Evolutionary conservation across 352 stramenopile species (phyloP).

Genomic region (Phytophthora palmivora): DNA sequence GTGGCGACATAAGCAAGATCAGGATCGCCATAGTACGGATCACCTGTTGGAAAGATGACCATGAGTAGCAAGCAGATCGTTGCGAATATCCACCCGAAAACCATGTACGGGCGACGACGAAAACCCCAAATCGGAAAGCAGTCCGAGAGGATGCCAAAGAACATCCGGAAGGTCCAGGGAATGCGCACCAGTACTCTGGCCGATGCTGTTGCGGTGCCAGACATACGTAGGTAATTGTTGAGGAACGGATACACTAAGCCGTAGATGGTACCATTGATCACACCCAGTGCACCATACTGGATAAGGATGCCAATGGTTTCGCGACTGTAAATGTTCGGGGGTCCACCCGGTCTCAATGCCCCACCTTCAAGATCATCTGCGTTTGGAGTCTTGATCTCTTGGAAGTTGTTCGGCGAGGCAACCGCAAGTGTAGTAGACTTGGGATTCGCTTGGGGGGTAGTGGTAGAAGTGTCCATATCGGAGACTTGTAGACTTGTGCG

Average conservation of each 20-base stretch:
- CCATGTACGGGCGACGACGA: conserved; percentile 80
- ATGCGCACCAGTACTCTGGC: conserved; percentile 50
- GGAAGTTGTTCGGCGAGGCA: conserved; percentile 27
- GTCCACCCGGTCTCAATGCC: conserved; percentile 43
- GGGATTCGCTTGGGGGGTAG: conserved; percentile 10
- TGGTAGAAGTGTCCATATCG: conserved; percentile 13
- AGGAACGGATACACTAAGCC: conserved; percentile 51
- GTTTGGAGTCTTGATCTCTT: conserved; percentile 42
- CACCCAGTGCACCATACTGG: conserved; percentile 51
- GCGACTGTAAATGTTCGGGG: conserved; percentile 44
- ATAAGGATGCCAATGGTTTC: conserved; percentile 49
- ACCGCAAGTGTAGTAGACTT: conserved; percentile 15
- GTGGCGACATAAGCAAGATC: conserved; percentile 31
- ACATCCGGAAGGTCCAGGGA: conserved; percentile 75
- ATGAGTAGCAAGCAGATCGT: conserved; percentile 43
- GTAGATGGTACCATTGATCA: conserved; percentile 59
- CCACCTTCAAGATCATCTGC: conserved; percentile 37
- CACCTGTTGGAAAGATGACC: conserved; percentile 35
- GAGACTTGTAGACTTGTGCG: conserved; percentile 16
- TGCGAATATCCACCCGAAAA: conserved; percentile 61
- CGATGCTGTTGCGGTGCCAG: conserved; percentile 41
- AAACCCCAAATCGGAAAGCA: conserved; percentile 83
- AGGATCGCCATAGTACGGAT: conserved; percentile 45
- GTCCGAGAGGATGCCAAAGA: conserved; percentile 84
- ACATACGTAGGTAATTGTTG: conserved; percentile 49